Evolutionary conservation across 2,329 filamentous ascomycete genomes (phyloP).

Genomic region (Penicillium palitans): DNA sequence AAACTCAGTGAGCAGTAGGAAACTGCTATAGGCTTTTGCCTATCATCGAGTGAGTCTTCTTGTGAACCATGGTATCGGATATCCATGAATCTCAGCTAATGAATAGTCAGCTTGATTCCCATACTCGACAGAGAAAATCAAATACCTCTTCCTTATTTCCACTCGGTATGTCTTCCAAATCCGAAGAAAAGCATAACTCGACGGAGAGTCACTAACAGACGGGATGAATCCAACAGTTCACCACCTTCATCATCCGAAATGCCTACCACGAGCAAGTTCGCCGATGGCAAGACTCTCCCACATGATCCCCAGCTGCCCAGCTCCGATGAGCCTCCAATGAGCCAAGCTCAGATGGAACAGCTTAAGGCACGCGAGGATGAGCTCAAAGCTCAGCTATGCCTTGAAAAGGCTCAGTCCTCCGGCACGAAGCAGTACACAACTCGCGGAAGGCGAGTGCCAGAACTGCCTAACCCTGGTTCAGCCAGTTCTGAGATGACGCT

Average conservation of each 20-base stretch:
- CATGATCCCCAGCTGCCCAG: too few species aligned
- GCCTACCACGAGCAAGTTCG: constrained; percentile 1
- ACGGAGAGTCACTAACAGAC: background rate
- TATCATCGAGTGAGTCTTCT: background rate
- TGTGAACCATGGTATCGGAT: background rate
- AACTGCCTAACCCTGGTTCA: background rate
- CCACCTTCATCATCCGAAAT: background rate
- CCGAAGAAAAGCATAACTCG: background rate
- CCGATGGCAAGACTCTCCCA: too few species aligned
- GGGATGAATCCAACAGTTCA: background rate
- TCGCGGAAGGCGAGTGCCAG: background rate
- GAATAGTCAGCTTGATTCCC: background rate
- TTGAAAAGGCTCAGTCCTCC: background rate
- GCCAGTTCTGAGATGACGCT: too few species aligned
- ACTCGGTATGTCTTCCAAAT: background rate
- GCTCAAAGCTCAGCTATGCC: background rate
- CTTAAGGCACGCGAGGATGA: background rate
- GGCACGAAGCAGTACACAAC: background rate
- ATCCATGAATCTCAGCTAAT: background rate
- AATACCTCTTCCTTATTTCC: background rate
- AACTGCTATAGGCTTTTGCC: background rate
- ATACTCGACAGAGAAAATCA: background rate
- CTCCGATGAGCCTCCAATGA: too few species aligned
- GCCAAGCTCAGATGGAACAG: too few species aligned
- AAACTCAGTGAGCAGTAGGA: background rate